Evolutionary conservation across 371 early-diverging fungal species (phyloP), one percentile per base, ranked within the genome.

Genomic region (Vittaforma corneae): DNA sequence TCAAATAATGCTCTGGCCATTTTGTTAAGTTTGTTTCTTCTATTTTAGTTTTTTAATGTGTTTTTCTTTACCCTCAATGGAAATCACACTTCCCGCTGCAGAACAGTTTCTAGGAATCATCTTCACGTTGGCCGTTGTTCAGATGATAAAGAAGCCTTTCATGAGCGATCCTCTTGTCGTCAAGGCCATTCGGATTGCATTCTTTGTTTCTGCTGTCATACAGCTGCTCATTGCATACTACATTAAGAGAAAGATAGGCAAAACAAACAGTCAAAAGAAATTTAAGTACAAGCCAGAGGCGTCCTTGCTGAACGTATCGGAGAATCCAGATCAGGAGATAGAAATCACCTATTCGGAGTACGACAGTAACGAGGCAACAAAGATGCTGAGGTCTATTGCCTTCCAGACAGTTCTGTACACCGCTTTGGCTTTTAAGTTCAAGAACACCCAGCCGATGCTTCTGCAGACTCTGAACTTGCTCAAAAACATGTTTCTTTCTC

Each of bases 271-370:
- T 26, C 52, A 65, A 35, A 71, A 69, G 34, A 73, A 64, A 38
- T 53, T 79, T 1, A 67, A 65, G 42, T 53, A 77, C 32, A 63
- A 64, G 44, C 44, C 50, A 20, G 72, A 71, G 24, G 65, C 32
- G 9, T 55, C 65, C 42, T 57, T 77, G 32, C 64, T 69, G 29
- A 24, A 62, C 14, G 26, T 6, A 37, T 14, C 50, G 24, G 68
- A 69, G 14, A 51, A 50, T 24, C 29, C 16, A 29, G 73, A 71
- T 30, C 62, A 68, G 37, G 77, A 75, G 48, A 61, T 71, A 44
- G 79, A 79, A 61, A 73, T 76, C 63, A 71, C 75, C 18, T 65
- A 62, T 35, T 44, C 48, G n/a, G 72, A 77, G n/a, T 79, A 79
- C 44, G 79, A 79, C 44, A 37, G 34, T 2, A 62, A 52, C 38